These are phyloP conservation scores for Colletotrichum lindemuthianum DNA, from an alignment of 2,329 filamentous ascomycete species.

Conservation along the genomic window DNA sequence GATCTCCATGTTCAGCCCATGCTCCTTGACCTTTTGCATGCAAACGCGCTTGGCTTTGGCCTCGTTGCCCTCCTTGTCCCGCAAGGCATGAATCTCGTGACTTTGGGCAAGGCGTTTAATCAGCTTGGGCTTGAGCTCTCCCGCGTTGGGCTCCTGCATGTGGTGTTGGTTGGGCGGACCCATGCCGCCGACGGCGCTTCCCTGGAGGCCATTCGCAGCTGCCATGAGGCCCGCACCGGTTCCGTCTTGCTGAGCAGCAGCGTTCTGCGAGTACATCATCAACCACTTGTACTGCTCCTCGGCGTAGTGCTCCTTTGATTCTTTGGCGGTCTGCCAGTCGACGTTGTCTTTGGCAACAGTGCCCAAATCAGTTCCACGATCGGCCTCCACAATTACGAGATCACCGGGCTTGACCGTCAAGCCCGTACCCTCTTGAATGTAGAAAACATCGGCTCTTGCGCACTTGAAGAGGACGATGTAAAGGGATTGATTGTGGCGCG, in stretches of 20 bases:
- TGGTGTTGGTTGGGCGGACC: constrained; percentile 79
- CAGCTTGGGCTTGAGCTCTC: constrained; percentile 92
- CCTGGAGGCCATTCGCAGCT: constrained; percentile 70
- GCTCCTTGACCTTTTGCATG: constrained; percentile 95
- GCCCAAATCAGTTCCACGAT: constrained; percentile 93
- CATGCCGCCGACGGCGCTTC: constrained; percentile 81
- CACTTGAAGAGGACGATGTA: constrained; percentile 98
- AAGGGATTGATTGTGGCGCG: constrained; percentile 74
- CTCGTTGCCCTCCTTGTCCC: constrained; percentile 97
- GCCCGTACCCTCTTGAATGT: constrained; percentile 94
- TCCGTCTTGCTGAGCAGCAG: constrained; percentile 69
- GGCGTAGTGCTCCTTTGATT: constrained; percentile 88
- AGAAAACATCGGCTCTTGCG: constrained; percentile 93
- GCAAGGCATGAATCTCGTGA: constrained; percentile 87
- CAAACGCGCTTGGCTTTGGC: constrained; percentile 97
- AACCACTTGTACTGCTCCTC: constrained; percentile 98
- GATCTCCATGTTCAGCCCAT: constrained; percentile 97
- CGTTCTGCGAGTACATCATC: constrained; percentile 96
- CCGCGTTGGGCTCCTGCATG: constrained; percentile 74
- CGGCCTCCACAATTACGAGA: constrained; percentile 96
- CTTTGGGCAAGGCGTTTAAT: constrained; percentile 94
- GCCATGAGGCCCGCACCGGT: constrained; percentile 71
- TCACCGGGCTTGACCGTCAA: constrained; percentile 91
- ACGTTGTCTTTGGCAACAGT: constrained; percentile 91
- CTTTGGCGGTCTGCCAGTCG: constrained; percentile 86